Conservation (phyloP, 2,329 filamentous ascomycete genomes). For the Talaromyces verruculosus region DNA sequence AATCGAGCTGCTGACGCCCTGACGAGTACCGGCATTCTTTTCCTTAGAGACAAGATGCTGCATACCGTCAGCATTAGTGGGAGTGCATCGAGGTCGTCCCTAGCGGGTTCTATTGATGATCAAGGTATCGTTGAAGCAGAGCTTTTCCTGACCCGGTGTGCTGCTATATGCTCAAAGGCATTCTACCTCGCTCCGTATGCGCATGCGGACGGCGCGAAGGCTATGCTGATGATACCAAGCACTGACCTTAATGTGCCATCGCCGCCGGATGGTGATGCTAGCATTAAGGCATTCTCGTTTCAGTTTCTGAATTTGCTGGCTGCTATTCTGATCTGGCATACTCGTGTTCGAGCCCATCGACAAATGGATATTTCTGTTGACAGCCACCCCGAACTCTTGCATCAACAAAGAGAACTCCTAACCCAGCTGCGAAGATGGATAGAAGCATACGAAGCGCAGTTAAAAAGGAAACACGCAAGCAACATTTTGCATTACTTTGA, state of each 20-base stretch:
- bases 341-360: not conserved
- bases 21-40: not conserved
- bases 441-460: not conserved
- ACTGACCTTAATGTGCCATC: not conserved
- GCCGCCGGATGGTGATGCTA: not conserved
- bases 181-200: slow-evolving; percentile 3
- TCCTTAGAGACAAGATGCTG: not conserved
- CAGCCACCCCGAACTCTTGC: not conserved
- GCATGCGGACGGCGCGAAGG: slow-evolving; percentile 9
- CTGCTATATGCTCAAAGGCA: slow-evolving; percentile 8
- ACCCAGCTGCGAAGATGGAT: not conserved
- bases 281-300: not conserved
- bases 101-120: slow-evolving; percentile 9
- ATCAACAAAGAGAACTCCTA: not conserved
- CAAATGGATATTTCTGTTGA: not conserved
- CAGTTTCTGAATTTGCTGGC: not conserved
- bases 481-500: not conserved
- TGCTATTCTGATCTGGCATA: not conserved
- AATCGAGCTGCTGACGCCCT: not conserved
- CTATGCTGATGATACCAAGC: slow-evolving; percentile 11
- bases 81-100: not conserved
- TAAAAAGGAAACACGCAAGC: not conserved
- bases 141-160: not conserved
- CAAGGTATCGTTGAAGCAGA: slow-evolving; percentile 11
- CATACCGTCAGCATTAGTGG: not conserved